Evolutionary conservation across 2,329 filamentous ascomycete species (phyloP), one percentile per base, ranked within the genome.

Genomic region (Ascochyta pisi): DNA sequence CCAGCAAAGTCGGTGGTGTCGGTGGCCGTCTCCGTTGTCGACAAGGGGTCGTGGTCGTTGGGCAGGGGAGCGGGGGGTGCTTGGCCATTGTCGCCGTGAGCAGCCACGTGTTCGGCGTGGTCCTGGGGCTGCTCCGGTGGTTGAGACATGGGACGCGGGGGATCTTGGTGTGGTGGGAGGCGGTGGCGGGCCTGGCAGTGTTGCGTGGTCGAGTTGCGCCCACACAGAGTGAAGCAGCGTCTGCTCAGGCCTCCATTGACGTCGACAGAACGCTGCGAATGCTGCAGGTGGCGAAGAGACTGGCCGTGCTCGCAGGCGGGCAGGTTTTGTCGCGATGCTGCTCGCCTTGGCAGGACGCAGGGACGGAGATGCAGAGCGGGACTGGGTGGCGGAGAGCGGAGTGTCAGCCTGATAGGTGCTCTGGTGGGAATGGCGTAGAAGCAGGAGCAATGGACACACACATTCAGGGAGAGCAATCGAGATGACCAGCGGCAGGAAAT

Each of bases 61-160:
- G 47, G 47, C 26, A 23, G 24, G 15, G 50, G 50, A 8, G 58
- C 61, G 16, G 64, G 61, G 23, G 61, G 60, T 23, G 64, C 53
- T 15, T 59, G 54, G 40, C 50, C 59, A 10, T 54, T 48, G 44
- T 49, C 40, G 35, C 55, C 50, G 23, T 54, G 35, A n/a, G 41
- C 19, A 22, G 57, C 45, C 23, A 57, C 34, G 23, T 56, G 56
- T 29, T 63, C 54, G 50, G 43, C 42, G 46, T 63, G 42, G 46
- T 63, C 44, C 24, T 58, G 45, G 16, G 57, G 44, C 35, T 65
- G 60, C 15, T 43, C 35, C 29, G 62, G 54, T 66, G 65, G 42
- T 68, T 68, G 62, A 66, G 68, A 64, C 69, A 73, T 73, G 61
- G 56, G 53, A 42, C 43, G 54, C 33, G 48, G 42, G 48, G 50